Base-by-base conservation (phyloP, 176 grass and related monocot genomes). In the Oryza coarctata region DNA sequence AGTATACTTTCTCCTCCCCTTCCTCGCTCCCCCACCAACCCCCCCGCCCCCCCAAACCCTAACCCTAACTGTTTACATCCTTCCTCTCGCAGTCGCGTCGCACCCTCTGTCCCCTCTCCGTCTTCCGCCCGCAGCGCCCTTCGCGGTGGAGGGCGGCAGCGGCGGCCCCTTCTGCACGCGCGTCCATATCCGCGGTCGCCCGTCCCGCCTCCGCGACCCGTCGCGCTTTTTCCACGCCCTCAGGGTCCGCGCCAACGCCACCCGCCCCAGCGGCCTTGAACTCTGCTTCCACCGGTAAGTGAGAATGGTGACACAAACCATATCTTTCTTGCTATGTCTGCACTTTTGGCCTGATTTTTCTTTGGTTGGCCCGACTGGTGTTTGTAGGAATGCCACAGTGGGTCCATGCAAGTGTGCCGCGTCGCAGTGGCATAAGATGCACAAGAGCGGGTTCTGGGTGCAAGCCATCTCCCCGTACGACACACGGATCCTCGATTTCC, bases 221-320 rank as follows among this genome's bases (percentile, higher is more conserved):
- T 86, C 71, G 20, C 91, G 88, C 55, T 98, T 89, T 57, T 88
- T 91, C 66, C 84, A 95, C 75, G 88, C 90, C 1, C 79, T 93
- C 18, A 92, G 88, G 64, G 33, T 95, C 10, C 80, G 74, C 20
- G 79, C 74, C 43, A 90, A 90, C 68, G 69, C 90, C 36, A 72
- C 85, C 20, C 79, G 92, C 34, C n/a, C 82, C 79, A 83, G 84
- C 34, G 86, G 84, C 9, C 88, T 88, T 58, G 95, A 95, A 85
- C 57, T 98, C 22, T 98, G 96, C 90, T 93, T 98, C 64, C 96
- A 98, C 82, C 40, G 83, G 96, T 98, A 81, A 74, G 78, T 77
- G 49, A 55, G 13, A 44, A 25, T 49, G 4, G 14, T 38, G 30
- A 74, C 11, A 3, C 5, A 85, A 82, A 73, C 71, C 88, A 79